phyloP scores from a whole-genome alignment of 1,284 basidiomycete species.

The Puccinia hordei region DNA sequence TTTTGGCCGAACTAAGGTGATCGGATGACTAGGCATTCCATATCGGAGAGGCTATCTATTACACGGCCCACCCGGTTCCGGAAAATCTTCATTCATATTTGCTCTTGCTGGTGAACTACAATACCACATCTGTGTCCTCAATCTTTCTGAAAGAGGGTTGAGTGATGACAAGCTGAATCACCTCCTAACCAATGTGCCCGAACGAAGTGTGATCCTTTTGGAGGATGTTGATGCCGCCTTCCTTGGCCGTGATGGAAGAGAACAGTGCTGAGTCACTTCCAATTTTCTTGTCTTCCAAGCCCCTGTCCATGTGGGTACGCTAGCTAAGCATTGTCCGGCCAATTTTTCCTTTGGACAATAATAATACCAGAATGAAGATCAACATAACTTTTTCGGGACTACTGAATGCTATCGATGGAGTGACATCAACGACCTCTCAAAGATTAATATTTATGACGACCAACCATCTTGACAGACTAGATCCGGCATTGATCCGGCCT shows the following conservation, averaged over 20 bases:
- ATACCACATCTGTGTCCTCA: slow-evolving; percentile 95
- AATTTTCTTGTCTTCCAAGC: background rate
- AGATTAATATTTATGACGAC: slow-evolving; percentile 99
- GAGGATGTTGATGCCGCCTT: slow-evolving; percentile 99
- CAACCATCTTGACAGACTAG: slow-evolving; percentile 82
- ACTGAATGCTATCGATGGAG: slow-evolving; percentile 94
- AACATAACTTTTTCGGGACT: slow-evolving; percentile 97
- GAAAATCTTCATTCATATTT: slow-evolving; percentile 98
- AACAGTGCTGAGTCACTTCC: slow-evolving; percentile 73
- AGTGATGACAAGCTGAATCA: slow-evolving; percentile 97
- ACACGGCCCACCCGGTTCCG: slow-evolving; percentile 94
- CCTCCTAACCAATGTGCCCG: slow-evolving; percentile 87
- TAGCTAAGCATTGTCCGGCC: background rate
- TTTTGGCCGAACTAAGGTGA: slow-evolving; percentile 41
- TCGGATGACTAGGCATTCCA: slow-evolving; percentile 74
- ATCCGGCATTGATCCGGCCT: slow-evolving; percentile 89
- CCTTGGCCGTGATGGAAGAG: slow-evolving; percentile 75
- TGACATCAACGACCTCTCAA: slow-evolving; percentile 87
- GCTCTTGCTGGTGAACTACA: slow-evolving; percentile 87
- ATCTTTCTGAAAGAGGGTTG: slow-evolving; percentile 92
- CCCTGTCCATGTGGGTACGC: background rate
- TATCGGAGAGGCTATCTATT: slow-evolving; percentile 94
- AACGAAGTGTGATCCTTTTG: slow-evolving; percentile 86
- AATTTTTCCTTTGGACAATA: background rate
- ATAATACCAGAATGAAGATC: slow-evolving; percentile 54